These are phyloP conservation scores for Colletotrichum musae DNA, from an alignment of 2,329 filamentous ascomycete species.

Conservation along the genomic window DNA sequence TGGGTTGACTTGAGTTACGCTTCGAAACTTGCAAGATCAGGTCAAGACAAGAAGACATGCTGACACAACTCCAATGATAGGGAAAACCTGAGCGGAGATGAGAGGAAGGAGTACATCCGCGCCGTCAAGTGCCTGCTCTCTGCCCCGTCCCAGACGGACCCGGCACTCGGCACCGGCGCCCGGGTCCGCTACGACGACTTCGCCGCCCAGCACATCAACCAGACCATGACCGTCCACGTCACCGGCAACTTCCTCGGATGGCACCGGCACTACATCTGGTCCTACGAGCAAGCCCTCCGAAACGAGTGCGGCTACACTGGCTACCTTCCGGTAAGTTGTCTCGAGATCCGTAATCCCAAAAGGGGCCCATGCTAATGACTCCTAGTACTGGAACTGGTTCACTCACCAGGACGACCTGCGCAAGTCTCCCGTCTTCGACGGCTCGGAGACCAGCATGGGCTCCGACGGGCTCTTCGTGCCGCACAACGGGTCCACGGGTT, in stretches of 20 bases:
- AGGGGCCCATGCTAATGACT: neutral
- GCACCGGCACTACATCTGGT: conserved; percentile 33
- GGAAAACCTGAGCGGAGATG: neutral
- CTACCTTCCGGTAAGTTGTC: conserved; percentile 22
- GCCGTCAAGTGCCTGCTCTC: conserved; percentile 35
- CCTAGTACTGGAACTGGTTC: conserved; percentile 46
- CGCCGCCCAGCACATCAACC: conserved; percentile 36
- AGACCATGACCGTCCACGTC: conserved; percentile 19
- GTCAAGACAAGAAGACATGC: neutral
- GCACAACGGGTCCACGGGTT: conserved; percentile 42
- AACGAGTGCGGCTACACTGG: conserved; percentile 42
- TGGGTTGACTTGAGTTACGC: neutral
- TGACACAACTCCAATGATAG: neutral
- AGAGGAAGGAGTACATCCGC: conserved; percentile 36
- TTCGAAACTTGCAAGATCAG: neutral
- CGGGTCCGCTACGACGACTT: conserved; percentile 39
- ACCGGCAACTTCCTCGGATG: conserved; percentile 33
- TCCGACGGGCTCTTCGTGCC: conserved; percentile 53
- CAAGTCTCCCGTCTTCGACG: conserved; percentile 56
- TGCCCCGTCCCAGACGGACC: conserved; percentile 5
- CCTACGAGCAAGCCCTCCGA: conserved; percentile 31
- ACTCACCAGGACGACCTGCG: neutral
- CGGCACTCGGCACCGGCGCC: conserved; percentile 22
- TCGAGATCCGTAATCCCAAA: conserved; percentile 39
- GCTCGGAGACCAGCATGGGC: conserved; percentile 54